These are phyloP conservation scores for Chrysoporthe deuterocubensis DNA, from an alignment of 2,329 filamentous ascomycete species.

Conservation along the genomic window DNA sequence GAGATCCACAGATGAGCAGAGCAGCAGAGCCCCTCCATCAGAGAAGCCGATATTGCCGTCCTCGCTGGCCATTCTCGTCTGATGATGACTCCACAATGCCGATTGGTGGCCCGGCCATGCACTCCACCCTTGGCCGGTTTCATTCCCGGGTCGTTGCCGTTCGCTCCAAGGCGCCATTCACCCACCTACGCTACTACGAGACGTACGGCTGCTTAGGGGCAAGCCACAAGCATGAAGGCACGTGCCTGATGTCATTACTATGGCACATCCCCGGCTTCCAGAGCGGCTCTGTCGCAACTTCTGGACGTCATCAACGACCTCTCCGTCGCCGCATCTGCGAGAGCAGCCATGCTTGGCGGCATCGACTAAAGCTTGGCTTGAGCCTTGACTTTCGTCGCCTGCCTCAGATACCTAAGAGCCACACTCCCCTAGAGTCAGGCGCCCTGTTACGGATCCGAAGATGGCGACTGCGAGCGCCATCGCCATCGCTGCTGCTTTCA, in stretches of 20 bases:
- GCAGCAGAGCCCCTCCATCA: neutral
- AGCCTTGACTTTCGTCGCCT: too few relatives aligned
- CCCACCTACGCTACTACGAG: neutral
- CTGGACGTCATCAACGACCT: neutral
- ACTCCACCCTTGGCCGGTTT: slow-evolving; percentile 5
- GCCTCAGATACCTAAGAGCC: neutral
- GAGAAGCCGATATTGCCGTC: neutral
- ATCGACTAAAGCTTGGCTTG: too few relatives aligned
- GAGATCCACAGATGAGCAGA: neutral
- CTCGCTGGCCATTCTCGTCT: neutral
- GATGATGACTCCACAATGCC: slow-evolving; percentile 1
- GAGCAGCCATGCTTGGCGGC: neutral
- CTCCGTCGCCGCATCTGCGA: neutral
- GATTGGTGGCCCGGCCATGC: neutral
- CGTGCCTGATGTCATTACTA: neutral
- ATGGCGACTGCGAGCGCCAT: slow-evolving; percentile 24
- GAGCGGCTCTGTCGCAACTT: neutral
- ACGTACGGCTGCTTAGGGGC: neutral
- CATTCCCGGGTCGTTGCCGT: slow-evolving; percentile 4
- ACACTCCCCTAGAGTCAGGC: neutral
- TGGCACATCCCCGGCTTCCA: neutral
- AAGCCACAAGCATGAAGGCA: neutral
- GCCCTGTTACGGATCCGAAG: neutral
- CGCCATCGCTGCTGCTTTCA: slow-evolving; percentile 18
- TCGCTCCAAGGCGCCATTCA: neutral